These are phyloP conservation scores for Nothophoma quercina DNA, from an alignment of 2,329 filamentous ascomycete genomes.

Conservation along the genomic window DNA sequence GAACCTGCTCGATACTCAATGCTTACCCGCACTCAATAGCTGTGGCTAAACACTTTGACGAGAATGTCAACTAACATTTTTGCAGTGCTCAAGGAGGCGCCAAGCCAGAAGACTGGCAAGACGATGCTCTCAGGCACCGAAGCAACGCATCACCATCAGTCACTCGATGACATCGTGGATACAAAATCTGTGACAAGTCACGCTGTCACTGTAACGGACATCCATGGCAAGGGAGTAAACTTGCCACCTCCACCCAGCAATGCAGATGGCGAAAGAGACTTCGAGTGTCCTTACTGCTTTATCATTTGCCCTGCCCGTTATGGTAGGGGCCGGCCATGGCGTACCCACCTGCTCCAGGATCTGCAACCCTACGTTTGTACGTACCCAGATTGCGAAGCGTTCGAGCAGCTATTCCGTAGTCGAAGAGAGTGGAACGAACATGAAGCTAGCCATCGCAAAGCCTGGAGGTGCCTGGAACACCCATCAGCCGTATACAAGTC, in stretches of 20 bases:
- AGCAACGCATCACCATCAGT: conserved; percentile 47
- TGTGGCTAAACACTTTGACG: too few relatives aligned
- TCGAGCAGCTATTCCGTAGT: conserved; percentile 43
- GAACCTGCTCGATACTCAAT: too few relatives aligned
- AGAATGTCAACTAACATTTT: background rate
- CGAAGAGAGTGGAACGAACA: conserved; percentile 49
- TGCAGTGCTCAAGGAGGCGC: conserved; percentile 24
- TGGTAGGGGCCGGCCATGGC: conserved; percentile 43
- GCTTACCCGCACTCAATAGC: too few relatives aligned
- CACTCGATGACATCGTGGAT: conserved; percentile 48
- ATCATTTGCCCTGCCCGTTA: conserved; percentile 51
- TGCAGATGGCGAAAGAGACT: conserved; percentile 45
- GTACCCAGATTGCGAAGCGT: conserved; percentile 38
- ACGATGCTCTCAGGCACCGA: conserved; percentile 49
- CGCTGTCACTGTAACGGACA: conserved; percentile 46
- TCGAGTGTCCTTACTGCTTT: conserved; percentile 50
- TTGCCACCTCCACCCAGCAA: conserved; percentile 44
- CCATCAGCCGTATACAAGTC: conserved; percentile 38
- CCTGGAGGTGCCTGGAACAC: conserved; percentile 49
- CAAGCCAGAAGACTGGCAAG: conserved; percentile 44
- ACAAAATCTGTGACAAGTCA: conserved; percentile 48
- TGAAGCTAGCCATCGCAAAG: conserved; percentile 47
- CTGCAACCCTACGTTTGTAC: conserved; percentile 50
- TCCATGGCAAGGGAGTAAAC: conserved; percentile 43
- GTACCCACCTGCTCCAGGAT: conserved; percentile 47